phyloP scores from a whole-genome alignment of 768 basidiomycete genomes.

The Boletus insuetus region DNA sequence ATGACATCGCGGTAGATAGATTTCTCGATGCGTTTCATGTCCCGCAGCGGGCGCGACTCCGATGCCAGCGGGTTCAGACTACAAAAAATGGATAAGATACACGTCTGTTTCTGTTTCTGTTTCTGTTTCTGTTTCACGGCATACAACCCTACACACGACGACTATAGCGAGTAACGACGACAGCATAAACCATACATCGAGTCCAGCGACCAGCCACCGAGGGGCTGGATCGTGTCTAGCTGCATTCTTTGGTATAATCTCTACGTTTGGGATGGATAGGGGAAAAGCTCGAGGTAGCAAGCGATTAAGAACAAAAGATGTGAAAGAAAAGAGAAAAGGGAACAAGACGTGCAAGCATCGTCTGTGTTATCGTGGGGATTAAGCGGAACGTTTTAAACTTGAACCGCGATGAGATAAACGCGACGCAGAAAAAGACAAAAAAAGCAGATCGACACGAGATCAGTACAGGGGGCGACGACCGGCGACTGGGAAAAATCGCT shows the following conservation, averaged over 20 bases:
- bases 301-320: not conserved
- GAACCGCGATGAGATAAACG: constrained; percentile 1
- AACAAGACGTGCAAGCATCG: not conserved
- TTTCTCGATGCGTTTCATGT: too few relatives aligned
- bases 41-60: too few relatives aligned
- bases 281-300: not conserved
- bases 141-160: not conserved
- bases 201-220: not conserved
- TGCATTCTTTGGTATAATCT: constrained; percentile 23
- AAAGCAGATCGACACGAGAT: not conserved
- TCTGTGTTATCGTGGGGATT: constrained; percentile 7
- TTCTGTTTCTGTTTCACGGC: not conserved
- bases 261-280: constrained; percentile 11
- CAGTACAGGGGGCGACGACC: not conserved
- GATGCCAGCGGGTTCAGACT: too few relatives aligned
- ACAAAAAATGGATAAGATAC: not conserved
- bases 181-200: not conserved
- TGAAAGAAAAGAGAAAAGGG: not conserved
- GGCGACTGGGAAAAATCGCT: not conserved
- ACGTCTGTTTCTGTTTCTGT: not conserved
- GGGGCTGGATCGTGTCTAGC: constrained; percentile 11
- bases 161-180: not conserved
- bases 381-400: not conserved
- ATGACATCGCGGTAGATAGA: too few relatives aligned
- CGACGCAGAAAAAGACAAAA: not conserved